These are phyloP conservation scores for Polygonum maritimum DNA, from an alignment of 148 eudicot species.

Conservation along the genomic window DNA sequence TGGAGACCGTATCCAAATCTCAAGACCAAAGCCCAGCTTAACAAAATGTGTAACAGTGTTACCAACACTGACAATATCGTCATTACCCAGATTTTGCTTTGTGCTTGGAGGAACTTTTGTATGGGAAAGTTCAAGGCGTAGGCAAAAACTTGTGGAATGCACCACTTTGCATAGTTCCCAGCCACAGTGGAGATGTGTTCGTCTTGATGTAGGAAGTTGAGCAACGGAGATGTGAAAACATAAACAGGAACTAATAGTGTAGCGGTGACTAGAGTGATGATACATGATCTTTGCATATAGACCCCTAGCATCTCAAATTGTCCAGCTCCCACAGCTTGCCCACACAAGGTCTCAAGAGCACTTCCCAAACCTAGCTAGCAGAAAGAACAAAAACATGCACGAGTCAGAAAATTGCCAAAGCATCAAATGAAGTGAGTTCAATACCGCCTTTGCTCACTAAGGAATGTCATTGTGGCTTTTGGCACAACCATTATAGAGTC, in stretches of 20 bases:
- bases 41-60: constrained; percentile 22
- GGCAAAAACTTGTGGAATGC: constrained; percentile 32
- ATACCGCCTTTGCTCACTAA: no score
- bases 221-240: constrained; percentile 25
- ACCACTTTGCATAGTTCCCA: constrained; percentile 25
- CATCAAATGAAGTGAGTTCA: not conserved
- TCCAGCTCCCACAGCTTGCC: constrained; percentile 43
- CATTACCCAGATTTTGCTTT: constrained; percentile 28
- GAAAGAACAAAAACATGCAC: not conserved
- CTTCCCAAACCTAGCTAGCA: constrained; percentile 45
- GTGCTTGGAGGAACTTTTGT: constrained; percentile 38
- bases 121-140: constrained; percentile 32
- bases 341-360: constrained; percentile 40
- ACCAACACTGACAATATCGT: constrained; percentile 17
- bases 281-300: constrained; percentile 36
- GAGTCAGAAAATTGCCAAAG: not conserved
- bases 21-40: constrained; percentile 25
- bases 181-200: constrained; percentile 25
- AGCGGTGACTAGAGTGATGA: constrained; percentile 25
- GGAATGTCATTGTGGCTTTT: no score
- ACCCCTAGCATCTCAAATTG: constrained; percentile 26
- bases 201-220: constrained; percentile 25
- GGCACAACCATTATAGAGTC: no score
- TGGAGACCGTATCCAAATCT: constrained; percentile 22
- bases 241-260: constrained; percentile 21